Evolutionary conservation across 495 filamentous ascomycete species (phyloP).

Genomic region (Xylaria telfairii): DNA sequence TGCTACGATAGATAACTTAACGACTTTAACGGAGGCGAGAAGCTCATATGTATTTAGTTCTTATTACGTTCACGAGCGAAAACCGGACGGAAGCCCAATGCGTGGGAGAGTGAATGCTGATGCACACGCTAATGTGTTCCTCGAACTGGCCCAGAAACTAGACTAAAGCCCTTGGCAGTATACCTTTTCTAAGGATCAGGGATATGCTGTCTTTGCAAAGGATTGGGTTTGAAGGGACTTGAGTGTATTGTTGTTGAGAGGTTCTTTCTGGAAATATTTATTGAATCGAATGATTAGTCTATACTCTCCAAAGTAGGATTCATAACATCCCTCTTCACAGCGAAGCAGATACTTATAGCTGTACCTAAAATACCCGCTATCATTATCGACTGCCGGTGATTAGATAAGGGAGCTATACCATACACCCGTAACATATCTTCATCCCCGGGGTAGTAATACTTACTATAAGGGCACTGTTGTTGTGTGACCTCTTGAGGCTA

Average conservation of each 20-base stretch:
- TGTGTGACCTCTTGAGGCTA: background rate
- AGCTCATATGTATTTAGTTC: slow-evolving; percentile 38
- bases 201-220: slow-evolving; percentile 40
- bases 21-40: background rate
- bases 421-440: background rate
- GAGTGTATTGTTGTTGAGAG: background rate
- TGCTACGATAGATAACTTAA: background rate
- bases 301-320: background rate
- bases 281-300: background rate
- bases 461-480: background rate
- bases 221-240: background rate
- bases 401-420: background rate
- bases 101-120: slow-evolving; percentile 35
- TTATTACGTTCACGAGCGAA: slow-evolving; percentile 50
- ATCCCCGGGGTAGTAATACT: background rate
- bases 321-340: background rate
- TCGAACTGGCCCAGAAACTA: slow-evolving; percentile 38
- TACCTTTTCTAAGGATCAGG: slow-evolving; percentile 48
- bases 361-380: background rate
- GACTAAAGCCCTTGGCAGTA: slow-evolving; percentile 44
- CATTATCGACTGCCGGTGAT: background rate
- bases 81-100: slow-evolving; percentile 38
- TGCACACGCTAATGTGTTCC: slow-evolving; percentile 44
- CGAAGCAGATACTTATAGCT: background rate
- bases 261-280: background rate